Conservation (phyloP, 345 rosid species). For the Tarenaya hassleriana region DNA sequence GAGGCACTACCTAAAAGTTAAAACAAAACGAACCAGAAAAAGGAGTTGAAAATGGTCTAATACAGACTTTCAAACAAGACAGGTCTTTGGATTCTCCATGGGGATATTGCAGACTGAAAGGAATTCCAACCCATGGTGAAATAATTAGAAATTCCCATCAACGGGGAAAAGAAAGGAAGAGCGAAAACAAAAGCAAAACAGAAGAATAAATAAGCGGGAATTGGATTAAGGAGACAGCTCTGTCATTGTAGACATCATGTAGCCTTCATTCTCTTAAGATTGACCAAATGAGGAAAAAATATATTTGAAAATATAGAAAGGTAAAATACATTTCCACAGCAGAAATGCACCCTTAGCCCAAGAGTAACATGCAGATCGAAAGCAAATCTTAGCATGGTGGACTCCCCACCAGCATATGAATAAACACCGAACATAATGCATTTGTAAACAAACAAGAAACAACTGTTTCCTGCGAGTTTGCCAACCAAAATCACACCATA, state of each 20-base stretch:
- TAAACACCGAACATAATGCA: too few species aligned
- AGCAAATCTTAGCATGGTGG: background rate
- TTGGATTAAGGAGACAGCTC: background rate
- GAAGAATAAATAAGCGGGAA: slow-evolving; percentile 2
- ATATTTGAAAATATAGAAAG: background rate
- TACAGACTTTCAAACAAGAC: slow-evolving; percentile 1
- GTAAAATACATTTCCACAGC: background rate
- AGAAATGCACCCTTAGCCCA: background rate
- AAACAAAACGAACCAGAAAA: slow-evolving; percentile 5
- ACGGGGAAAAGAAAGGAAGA: background rate
- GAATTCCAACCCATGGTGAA: background rate
- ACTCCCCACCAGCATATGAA: background rate
- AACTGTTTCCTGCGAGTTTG: background rate
- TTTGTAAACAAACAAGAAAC: background rate
- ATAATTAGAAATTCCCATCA: slow-evolving; percentile 7
- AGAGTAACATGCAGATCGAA: background rate
- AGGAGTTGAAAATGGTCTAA: slow-evolving; percentile 14
- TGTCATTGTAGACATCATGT: slow-evolving; percentile 4
- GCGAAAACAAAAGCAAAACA: background rate
- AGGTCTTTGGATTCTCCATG: background rate
- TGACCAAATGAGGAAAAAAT: background rate
- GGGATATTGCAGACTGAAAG: slow-evolving; percentile 8
- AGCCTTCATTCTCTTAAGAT: background rate
- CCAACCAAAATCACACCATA: too few species aligned
- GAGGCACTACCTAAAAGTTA: slow-evolving; percentile 12